Conservation (phyloP, 2,329 filamentous ascomycete genomes). For the Endothia cerciana region DNA sequence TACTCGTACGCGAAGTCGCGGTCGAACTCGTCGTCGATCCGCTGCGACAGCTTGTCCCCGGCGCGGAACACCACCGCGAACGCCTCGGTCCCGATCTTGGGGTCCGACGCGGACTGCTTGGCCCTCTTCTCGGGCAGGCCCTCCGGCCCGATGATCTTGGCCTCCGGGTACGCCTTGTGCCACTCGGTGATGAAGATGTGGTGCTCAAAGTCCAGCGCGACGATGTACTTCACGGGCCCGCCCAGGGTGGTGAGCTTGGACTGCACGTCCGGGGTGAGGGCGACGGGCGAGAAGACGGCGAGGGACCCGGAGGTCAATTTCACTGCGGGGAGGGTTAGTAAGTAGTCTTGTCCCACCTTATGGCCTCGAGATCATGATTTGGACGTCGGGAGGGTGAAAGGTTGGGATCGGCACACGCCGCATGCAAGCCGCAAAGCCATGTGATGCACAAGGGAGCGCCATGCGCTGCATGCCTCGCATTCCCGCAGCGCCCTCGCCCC, state of each 20-base stretch:
- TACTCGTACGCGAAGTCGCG: constrained; percentile 85
- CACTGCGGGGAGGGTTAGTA: constrained; percentile 53
- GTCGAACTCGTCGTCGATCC: constrained; percentile 79
- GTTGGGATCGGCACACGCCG: not conserved
- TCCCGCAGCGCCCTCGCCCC: constrained; percentile 15
- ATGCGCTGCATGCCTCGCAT: not conserved
- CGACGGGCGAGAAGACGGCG: constrained; percentile 90
- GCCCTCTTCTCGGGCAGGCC: constrained; percentile 83
- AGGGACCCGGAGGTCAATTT: constrained; percentile 77
- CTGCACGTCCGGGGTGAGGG: constrained; percentile 75
- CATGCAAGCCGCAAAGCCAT: not conserved
- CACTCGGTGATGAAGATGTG: constrained; percentile 92
- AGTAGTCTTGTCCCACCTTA: not conserved
- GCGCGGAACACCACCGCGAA: constrained; percentile 72
- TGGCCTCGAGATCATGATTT: no score
- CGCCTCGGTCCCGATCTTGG: constrained; percentile 55
- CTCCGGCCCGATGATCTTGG: constrained; percentile 80
- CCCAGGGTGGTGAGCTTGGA: constrained; percentile 66
- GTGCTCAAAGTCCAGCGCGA: constrained; percentile 89
- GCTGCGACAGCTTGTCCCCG: constrained; percentile 52
- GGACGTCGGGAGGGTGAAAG: not conserved
- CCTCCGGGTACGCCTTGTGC: constrained; percentile 76
- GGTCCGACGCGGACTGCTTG: constrained; percentile 57
- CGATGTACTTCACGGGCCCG: constrained; percentile 78
- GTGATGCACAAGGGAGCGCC: not conserved